phyloP scores from a whole-genome alignment of 768 basidiomycete species.

The Pulveroboletus ravenelii region DNA sequence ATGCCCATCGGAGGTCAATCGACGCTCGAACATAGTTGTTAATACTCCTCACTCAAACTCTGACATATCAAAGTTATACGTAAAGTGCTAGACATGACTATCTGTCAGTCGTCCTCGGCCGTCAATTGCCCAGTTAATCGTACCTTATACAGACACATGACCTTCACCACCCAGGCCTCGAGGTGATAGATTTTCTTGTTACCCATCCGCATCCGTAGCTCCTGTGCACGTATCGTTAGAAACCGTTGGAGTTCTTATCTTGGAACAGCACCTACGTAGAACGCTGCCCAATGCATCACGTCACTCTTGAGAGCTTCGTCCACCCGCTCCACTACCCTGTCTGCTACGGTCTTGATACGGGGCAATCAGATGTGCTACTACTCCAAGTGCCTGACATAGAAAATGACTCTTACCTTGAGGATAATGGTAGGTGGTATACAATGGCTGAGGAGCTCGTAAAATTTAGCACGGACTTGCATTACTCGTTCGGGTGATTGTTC shows the following conservation, averaged over 20 bases:
- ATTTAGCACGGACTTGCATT: slow-evolving; percentile 87
- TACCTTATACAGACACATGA: slow-evolving; percentile 90
- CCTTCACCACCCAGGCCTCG: slow-evolving; percentile 95
- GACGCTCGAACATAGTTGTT: not conserved
- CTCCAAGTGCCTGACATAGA: not conserved
- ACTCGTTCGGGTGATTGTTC: slow-evolving; percentile 88
- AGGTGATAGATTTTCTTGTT: slow-evolving; percentile 94
- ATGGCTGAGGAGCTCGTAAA: slow-evolving; percentile 94
- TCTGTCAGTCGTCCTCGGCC: not conserved
- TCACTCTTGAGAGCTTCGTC: slow-evolving; percentile 90
- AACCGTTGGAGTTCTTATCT: not conserved
- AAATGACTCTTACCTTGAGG: slow-evolving; percentile 60
- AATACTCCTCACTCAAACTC: slow-evolving; percentile 27
- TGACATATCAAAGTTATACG: slow-evolving; percentile 32
- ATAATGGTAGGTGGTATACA: slow-evolving; percentile 94
- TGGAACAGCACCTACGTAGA: slow-evolving; percentile 61
- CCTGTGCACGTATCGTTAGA: slow-evolving; percentile 42
- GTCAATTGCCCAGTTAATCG: not conserved
- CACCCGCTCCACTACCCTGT: slow-evolving; percentile 78
- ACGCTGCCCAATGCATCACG: slow-evolving; percentile 96
- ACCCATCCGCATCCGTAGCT: slow-evolving; percentile 93
- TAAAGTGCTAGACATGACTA: slow-evolving; percentile 23
- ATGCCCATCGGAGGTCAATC: not conserved
- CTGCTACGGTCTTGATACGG: slow-evolving; percentile 76
- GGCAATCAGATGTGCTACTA: slow-evolving; percentile 2